Evolutionary conservation across 768 basidiomycete genomes (phyloP), one percentile per base, ranked within the genome.

Genomic region (Pleurotus giganteus): DNA sequence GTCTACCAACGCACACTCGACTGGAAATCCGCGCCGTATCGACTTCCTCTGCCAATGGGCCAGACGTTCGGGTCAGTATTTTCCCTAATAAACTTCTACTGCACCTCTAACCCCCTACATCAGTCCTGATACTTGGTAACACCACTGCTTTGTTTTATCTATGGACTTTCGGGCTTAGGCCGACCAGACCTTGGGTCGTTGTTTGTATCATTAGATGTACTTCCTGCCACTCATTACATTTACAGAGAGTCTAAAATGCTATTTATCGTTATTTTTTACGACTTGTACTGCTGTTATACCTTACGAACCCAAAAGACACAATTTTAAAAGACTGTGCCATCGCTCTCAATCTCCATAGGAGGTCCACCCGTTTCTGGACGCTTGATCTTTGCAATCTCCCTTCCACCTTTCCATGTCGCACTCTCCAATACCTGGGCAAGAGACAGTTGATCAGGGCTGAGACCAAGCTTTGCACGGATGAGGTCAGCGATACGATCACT

Each of bases 391-490:
- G 96, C 96, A 34, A 98, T 91, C 71, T 96, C 93, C 3, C 96
- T 76, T 3, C 96, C 96, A 1, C 93, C 94, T 65, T 95, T 96
- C 96, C 96, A 99, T 0, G 94, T 98, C 1, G 94, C 95, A 47
- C 87, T 86, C 71, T 98, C 96, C 29, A 99, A 75, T 0, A 98
- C 85, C 67, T 98, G 96, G 0, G 94, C 88, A 89, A 91, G 31
- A 89, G 72, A 58, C 83, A 71, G 58, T 86, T 19, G 5, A 53
- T 24, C 37, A 27, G 51, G 58, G 9, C 12, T 2, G 28, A 44
- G 8, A 17, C 54, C 92, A 94, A 26, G 86, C 73, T 67, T 87
- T 95, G 69, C 89, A 83, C 0, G 94, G 82, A 74, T 94, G 29
- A 36, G 88, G 66, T 98, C 98, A 41, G 98, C 83, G 0, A 98